Percentiles rank a stretch among this genome's conserved stretches.
Conservation (phyloP, 2,329 filamentous ascomycete genomes). For the Stachybotrys elegans region DNA sequence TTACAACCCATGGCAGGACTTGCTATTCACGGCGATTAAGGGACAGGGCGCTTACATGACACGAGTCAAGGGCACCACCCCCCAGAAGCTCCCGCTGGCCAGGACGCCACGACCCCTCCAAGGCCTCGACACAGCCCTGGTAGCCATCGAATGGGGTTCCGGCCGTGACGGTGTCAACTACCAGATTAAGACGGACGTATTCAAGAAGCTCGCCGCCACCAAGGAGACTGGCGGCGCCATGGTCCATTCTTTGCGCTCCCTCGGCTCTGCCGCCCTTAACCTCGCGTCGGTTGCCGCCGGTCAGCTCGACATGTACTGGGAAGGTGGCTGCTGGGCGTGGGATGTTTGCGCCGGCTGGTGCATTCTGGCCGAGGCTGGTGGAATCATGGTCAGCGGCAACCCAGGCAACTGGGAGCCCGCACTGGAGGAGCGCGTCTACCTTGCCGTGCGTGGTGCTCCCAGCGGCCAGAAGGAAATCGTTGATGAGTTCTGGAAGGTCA, state of each 20-base stretch:
- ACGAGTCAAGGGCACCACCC: constrained; percentile 33
- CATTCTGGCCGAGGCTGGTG: constrained; percentile 69
- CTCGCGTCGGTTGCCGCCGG: constrained; percentile 68
- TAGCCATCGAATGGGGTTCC: constrained; percentile 71
- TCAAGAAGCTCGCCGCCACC: constrained; percentile 52
- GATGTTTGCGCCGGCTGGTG: constrained; percentile 81
- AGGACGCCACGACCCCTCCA: constrained; percentile 49
- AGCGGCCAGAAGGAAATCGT: constrained; percentile 56
- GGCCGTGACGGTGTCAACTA: constrained; percentile 66
- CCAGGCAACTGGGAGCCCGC: constrained; percentile 64
- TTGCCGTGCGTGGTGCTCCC: constrained; percentile 57
- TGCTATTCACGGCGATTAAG: constrained; percentile 63
- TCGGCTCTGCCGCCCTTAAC: constrained; percentile 72
- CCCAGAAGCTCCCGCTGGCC: constrained; percentile 34
- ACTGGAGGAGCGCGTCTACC: constrained; percentile 55
- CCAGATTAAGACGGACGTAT: constrained; percentile 62
- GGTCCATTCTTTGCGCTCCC: constrained; percentile 67
- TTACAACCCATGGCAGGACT: constrained; percentile 71
- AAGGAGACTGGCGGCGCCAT: constrained; percentile 64
- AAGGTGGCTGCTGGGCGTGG: constrained; percentile 81
- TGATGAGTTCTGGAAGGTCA: constrained; percentile 58
- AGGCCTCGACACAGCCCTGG: constrained; percentile 57
- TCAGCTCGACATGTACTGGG: constrained; percentile 72
- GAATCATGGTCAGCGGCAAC: constrained; percentile 67
- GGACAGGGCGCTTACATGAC: constrained; percentile 62